These are phyloP conservation scores for Fusarium newnesense DNA, from an alignment of 2,329 filamentous ascomycete species.

Conservation along the genomic window DNA sequence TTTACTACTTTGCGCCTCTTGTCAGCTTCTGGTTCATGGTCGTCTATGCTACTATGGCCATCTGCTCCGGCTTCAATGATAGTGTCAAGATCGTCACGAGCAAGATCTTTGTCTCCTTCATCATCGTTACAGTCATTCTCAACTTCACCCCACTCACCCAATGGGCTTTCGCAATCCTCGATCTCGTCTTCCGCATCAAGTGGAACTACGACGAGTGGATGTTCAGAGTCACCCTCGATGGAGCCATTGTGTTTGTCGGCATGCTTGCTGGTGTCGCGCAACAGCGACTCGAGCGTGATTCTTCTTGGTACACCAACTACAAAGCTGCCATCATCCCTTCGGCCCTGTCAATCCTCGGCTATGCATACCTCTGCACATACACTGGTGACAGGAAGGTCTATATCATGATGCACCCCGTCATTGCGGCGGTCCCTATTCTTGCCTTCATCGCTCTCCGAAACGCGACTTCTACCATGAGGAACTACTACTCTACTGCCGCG, in stretches of 20 bases:
- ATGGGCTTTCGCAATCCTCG: constrained; percentile 46
- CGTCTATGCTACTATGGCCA: constrained; percentile 62
- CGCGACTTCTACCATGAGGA: constrained; percentile 26
- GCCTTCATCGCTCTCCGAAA: constrained; percentile 65
- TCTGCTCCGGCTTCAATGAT: constrained; percentile 55
- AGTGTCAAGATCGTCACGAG: constrained; percentile 53
- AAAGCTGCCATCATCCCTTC: constrained; percentile 35
- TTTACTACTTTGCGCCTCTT: constrained; percentile 68
- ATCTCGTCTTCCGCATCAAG: constrained; percentile 56
- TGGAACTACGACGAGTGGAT: constrained; percentile 62
- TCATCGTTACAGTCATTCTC: constrained; percentile 48
- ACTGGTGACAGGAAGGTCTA: constrained; percentile 48
- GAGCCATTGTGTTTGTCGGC: constrained; percentile 66
- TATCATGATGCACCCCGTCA: constrained; percentile 61
- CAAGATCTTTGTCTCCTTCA: constrained; percentile 59
- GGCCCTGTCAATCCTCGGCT: constrained; percentile 46
- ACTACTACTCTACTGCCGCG: constrained; percentile 51
- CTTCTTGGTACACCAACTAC: constrained; percentile 33
- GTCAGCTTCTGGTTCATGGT: constrained; percentile 71
- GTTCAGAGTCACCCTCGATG: constrained; percentile 62
- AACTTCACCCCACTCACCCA: constrained; percentile 23
- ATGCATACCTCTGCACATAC: constrained; percentile 25
- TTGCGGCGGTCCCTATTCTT: constrained; percentile 65
- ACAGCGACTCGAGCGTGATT: constrained; percentile 33
- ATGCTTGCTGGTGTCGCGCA: constrained; percentile 55